A percentile compares a stretch with the other conserved stretches of the same genome.
These are phyloP conservation scores for Linnemannia exigua DNA, from an alignment of 192 early-diverging fungal genomes.

Conservation along the genomic window DNA sequence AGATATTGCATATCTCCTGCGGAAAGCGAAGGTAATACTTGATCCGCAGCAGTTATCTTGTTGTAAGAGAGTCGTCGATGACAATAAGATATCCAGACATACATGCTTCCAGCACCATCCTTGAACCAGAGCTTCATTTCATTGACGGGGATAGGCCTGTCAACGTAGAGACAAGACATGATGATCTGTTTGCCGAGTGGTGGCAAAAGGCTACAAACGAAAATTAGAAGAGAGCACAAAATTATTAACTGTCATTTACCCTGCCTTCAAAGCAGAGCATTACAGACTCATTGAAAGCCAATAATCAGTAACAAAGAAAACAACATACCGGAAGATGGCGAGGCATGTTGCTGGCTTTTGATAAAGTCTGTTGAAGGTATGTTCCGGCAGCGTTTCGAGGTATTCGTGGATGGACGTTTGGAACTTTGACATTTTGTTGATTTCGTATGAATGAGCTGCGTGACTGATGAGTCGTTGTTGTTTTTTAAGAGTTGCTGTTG, in stretches of 20 bases:
- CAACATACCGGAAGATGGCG: constrained; percentile 85
- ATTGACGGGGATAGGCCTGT: constrained; percentile 66
- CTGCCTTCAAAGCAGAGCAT: neutral
- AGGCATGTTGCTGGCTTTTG: constrained; percentile 93
- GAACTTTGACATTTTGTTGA: constrained; percentile 61
- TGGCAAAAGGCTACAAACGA: constrained; percentile 74
- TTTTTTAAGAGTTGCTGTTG: neutral
- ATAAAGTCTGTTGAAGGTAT: constrained; percentile 85
- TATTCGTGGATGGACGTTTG: constrained; percentile 86
- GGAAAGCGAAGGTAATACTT: neutral
- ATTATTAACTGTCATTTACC: neutral
- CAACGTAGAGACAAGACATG: constrained; percentile 88
- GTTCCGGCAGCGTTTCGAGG: constrained; percentile 81
- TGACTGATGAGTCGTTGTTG: neutral
- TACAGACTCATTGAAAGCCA: neutral
- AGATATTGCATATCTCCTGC: neutral
- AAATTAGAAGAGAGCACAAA: neutral
- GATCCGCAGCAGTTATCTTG: neutral
- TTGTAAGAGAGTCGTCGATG: neutral
- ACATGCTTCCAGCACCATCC: constrained; percentile 38
- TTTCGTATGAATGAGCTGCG: neutral
- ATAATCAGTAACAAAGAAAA: neutral
- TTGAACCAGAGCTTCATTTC: constrained; percentile 80
- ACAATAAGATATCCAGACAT: neutral
- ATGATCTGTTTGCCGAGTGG: constrained; percentile 90